phyloP scores from a whole-genome alignment of 768 basidiomycete genomes.

The Boletus reticulatus region DNA sequence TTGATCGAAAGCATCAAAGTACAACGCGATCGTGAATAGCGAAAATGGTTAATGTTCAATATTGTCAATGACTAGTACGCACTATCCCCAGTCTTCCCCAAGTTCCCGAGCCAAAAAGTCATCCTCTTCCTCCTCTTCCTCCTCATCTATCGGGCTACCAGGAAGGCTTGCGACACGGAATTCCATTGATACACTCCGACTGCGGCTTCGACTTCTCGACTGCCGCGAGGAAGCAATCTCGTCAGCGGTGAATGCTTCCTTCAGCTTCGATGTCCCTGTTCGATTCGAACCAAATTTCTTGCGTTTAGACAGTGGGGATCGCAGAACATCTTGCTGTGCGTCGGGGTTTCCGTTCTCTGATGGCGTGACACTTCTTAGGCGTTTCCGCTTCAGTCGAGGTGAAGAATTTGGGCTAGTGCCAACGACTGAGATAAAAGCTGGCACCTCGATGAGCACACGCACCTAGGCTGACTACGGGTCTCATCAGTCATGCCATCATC shows the following conservation, averaged over 20 bases:
- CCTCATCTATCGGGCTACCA: conserved; percentile 41
- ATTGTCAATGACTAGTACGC: neutral
- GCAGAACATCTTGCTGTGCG: conserved; percentile 41
- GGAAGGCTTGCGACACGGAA: conserved; percentile 9
- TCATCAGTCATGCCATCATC: conserved; percentile 51
- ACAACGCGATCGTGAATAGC: neutral
- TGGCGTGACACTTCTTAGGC: conserved; percentile 69
- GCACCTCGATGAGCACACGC: conserved; percentile 22
- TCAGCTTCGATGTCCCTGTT: conserved; percentile 62
- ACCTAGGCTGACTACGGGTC: conserved; percentile 46
- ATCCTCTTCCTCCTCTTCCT: conserved; percentile 54
- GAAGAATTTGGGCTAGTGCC: conserved; percentile 36
- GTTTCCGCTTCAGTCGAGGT: conserved; percentile 58
- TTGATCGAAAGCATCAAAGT: conserved; percentile 17
- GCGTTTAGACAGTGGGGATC: conserved; percentile 77
- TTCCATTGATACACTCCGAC: conserved; percentile 15
- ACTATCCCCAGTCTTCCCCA: conserved; percentile 75
- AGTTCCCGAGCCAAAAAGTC: conserved; percentile 82
- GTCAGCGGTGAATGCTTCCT: conserved; percentile 60
- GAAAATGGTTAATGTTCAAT: neutral
- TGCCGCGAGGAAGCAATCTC: conserved; percentile 36
- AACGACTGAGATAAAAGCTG: conserved; percentile 9
- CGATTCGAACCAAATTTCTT: conserved; percentile 72
- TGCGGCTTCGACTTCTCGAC: conserved; percentile 25
- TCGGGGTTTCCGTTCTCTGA: conserved; percentile 50